Base-by-base conservation (phyloP, 2,329 filamentous ascomycete species). In the Pseudocercospora pini-densiflorae region DNA sequence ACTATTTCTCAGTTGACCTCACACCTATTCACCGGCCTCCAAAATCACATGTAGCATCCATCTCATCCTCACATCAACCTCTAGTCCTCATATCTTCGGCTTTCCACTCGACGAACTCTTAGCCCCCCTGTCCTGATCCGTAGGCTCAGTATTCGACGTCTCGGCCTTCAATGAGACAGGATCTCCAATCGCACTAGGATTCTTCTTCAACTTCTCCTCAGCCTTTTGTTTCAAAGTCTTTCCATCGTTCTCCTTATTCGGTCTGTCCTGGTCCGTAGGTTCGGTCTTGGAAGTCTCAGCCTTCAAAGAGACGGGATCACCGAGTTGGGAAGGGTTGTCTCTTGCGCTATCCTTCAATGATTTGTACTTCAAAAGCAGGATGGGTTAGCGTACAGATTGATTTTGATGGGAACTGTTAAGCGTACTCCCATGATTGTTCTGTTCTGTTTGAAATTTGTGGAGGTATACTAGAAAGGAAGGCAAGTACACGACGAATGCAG, bases 111-210 rank as follows among this genome's bases (percentile, higher is more conserved):
- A 68, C n/a, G 63, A 66, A 21, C 71, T 71, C 58, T 64, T 63
- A 8, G 76, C 76, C 1, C 76, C 76, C 9, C 75, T 61, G 63
- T 79, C 77, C 24, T 78, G 63, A 59, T 72, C 69, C 21, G 76
- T 79, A 3, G 75, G 76, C 66, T 77, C 74, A 9, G 65, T 75
- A 53, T 75, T 62, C n/a, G 72, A 72, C 4, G 75, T 78, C 68
- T 79, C 77, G 6, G 77, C 76, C 63, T 77, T 77, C 10, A 79
- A 67, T 4, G 71, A 75, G 8, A 78, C 75, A 4, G 77, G 77
- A 61, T 79, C 77, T 43, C 77, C 77, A n/a, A 78, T 62, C 53
- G 74, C 72, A n/a, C 70, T 72, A 0, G 74, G 75, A 59, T 78
- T 78, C n/a, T 68, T 67, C 65, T 75, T 74, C 57, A 75, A 67